These are phyloP conservation scores for Coemansia sp. DNA, from an alignment of 192 early-diverging fungal species.

Conservation along the genomic window DNA sequence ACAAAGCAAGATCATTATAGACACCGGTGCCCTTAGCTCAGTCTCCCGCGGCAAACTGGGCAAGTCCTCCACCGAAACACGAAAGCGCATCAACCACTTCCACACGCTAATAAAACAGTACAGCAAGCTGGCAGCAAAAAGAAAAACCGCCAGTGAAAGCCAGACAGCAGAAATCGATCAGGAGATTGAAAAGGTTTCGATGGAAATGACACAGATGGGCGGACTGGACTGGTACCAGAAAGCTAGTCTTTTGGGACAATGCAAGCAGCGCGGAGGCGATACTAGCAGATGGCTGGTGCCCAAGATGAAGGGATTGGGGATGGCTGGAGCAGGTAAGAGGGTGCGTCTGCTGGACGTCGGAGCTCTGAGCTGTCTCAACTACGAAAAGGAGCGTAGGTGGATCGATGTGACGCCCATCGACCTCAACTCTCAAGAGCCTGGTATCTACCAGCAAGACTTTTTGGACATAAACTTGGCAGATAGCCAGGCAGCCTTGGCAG, in stretches of 20 bases:
- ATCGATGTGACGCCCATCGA: conserved; percentile 77
- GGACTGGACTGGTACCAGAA: conserved; percentile 87
- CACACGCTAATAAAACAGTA: conserved; percentile 80
- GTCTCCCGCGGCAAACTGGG: conserved; percentile 42
- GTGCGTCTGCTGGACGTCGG: conserved; percentile 80
- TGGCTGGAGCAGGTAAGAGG: conserved; percentile 2
- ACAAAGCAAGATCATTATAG: conserved; percentile 22
- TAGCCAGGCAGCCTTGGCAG: background rate
- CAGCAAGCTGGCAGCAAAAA: conserved; percentile 38
- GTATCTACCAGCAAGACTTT: conserved; percentile 79
- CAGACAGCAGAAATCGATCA: conserved; percentile 53
- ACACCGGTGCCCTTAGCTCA: background rate
- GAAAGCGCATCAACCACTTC: conserved; percentile 69
- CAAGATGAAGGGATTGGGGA: conserved; percentile 43
- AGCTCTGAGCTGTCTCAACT: conserved; percentile 73
- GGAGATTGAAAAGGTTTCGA: conserved; percentile 10
- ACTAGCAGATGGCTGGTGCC: conserved; percentile 78
- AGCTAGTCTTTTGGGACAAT: conserved; percentile 76
- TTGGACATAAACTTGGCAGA: conserved; percentile 54
- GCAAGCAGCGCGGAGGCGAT: conserved; percentile 76
- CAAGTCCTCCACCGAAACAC: conserved; percentile 60
- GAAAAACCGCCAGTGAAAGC: conserved; percentile 8
- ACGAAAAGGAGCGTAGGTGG: conserved; percentile 61
- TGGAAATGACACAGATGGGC: conserved; percentile 58
- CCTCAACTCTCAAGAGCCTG: conserved; percentile 75